These are phyloP conservation scores for Saccharum spontaneum DNA, from an alignment of 176 grass and related monocot genomes.

Conservation along the genomic window DNA sequence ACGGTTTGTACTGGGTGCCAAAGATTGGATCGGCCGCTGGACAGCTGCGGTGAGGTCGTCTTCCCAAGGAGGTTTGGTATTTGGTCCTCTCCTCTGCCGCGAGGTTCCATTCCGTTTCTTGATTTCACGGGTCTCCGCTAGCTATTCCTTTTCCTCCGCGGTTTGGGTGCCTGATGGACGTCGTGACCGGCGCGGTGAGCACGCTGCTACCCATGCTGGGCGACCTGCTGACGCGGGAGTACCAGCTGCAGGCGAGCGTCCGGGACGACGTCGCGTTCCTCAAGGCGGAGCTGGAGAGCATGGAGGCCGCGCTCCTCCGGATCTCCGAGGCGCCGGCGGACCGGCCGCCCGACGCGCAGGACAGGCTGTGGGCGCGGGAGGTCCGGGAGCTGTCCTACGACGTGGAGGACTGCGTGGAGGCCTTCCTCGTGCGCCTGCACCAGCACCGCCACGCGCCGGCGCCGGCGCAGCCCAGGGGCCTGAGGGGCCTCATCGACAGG, in stretches of 20 bases:
- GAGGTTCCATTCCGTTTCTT: too few relatives aligned
- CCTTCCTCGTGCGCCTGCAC: neutral
- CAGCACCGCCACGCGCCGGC: too few relatives aligned
- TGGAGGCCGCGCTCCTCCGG: neutral
- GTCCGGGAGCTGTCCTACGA: slow-evolving; percentile 4
- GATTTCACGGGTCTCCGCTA: too few relatives aligned
- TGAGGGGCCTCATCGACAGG: neutral
- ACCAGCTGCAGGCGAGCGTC: neutral
- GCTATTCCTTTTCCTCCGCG: too few relatives aligned
- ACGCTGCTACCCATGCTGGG: neutral
- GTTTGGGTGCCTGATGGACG: neutral
- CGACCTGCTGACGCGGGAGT: neutral
- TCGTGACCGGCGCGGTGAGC: neutral
- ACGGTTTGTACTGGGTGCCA: too few relatives aligned
- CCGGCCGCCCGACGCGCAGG: neutral
- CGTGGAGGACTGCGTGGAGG: neutral
- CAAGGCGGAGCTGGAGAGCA: neutral
- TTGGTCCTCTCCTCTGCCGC: too few relatives aligned
- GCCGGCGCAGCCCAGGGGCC: neutral
- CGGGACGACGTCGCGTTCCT: neutral
- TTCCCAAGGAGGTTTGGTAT: too few relatives aligned
- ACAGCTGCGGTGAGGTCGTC: too few relatives aligned
- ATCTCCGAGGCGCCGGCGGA: neutral
- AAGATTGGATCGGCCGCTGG: too few relatives aligned
- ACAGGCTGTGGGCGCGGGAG: neutral